Evolutionary conservation across 73 alveolate species (phyloP).

Genomic region (Diophrys sp.): DNA sequence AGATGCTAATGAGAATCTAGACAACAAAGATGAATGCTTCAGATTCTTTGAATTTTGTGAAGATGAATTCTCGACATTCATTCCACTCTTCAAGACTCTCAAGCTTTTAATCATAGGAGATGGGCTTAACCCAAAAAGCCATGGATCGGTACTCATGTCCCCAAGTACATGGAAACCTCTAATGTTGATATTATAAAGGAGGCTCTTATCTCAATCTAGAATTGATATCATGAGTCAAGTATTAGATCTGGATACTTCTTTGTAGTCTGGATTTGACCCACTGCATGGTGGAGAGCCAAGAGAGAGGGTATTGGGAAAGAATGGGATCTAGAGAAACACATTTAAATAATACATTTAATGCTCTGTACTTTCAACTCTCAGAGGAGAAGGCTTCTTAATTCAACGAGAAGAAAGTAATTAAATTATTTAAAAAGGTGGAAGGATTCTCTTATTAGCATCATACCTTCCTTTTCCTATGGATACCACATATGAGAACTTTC

Average conservation of each 20-base stretch:
- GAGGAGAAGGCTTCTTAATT: constrained; percentile 79
- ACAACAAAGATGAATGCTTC: constrained; percentile 56
- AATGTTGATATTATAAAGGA: constrained; percentile 59
- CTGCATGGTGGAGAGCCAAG: too few relatives aligned
- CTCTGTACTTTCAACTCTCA: constrained; percentile 89
- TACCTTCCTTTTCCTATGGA: constrained; percentile 93
- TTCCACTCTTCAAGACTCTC: constrained; percentile 61
- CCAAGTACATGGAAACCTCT: constrained; percentile 70
- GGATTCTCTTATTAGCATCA: constrained; percentile 96
- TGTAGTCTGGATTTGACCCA: too few relatives aligned
- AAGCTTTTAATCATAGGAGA: constrained; percentile 84
- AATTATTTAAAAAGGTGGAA: constrained; percentile 81
- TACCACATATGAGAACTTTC: constrained; percentile 81
- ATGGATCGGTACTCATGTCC: constrained; percentile 62
- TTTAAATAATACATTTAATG: constrained; percentile 84
- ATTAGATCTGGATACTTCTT: too few relatives aligned
- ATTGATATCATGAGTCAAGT: too few relatives aligned
- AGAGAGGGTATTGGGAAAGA: too few relatives aligned
- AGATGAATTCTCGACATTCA: constrained; percentile 46
- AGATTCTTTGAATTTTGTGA: constrained; percentile 67
- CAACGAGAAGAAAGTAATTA: constrained; percentile 78
- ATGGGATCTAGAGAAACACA: too few relatives aligned
- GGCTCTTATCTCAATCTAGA: constrained; percentile 71
- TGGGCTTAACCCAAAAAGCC: constrained; percentile 72
- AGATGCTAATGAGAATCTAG: constrained; percentile 32